These are phyloP conservation scores for Rossbeevera mucosa DNA, from an alignment of 768 basidiomycete genomes.

Conservation along the genomic window DNA sequence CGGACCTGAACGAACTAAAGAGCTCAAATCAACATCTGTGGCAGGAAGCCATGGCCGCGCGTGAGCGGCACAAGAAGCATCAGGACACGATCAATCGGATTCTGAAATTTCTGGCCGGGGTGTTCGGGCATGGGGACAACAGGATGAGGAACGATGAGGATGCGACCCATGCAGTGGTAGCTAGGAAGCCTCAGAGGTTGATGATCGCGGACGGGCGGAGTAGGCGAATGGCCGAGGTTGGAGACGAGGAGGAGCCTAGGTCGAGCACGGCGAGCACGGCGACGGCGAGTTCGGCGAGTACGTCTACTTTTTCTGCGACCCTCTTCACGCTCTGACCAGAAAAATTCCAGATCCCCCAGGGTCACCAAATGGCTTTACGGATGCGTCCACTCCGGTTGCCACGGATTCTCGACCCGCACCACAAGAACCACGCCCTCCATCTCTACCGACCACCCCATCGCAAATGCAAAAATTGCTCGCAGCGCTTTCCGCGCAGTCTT, in stretches of 20 bases:
- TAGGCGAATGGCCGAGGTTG: slow-evolving; percentile 35
- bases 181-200: slow-evolving; percentile 49
- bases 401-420: slow-evolving; percentile 11
- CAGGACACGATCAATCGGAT: slow-evolving; percentile 96
- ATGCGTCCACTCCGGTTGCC: slow-evolving; percentile 12
- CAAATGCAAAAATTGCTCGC: slow-evolving; percentile 58
- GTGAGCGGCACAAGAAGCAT: slow-evolving; percentile 83
- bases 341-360: slow-evolving; percentile 36
- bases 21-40: slow-evolving; percentile 85
- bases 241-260: slow-evolving; percentile 38
- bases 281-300: slow-evolving; percentile 13
- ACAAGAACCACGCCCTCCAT: slow-evolving; percentile 22
- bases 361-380: slow-evolving; percentile 36
- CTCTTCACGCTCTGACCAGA: not conserved
- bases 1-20: slow-evolving; percentile 86
- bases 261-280: slow-evolving; percentile 27
- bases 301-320: not conserved
- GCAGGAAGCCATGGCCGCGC: slow-evolving; percentile 79
- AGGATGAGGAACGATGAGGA: slow-evolving; percentile 34
- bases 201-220: slow-evolving; percentile 59
- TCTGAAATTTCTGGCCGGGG: slow-evolving; percentile 88
- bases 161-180: slow-evolving; percentile 42
- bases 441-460: slow-evolving; percentile 44
- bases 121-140: slow-evolving; percentile 63
- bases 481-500: slow-evolving; percentile 33